These are phyloP conservation scores for Paramecium sexaurelia DNA, from an alignment of 73 alveolate genomes.

Conservation along the genomic window DNA sequence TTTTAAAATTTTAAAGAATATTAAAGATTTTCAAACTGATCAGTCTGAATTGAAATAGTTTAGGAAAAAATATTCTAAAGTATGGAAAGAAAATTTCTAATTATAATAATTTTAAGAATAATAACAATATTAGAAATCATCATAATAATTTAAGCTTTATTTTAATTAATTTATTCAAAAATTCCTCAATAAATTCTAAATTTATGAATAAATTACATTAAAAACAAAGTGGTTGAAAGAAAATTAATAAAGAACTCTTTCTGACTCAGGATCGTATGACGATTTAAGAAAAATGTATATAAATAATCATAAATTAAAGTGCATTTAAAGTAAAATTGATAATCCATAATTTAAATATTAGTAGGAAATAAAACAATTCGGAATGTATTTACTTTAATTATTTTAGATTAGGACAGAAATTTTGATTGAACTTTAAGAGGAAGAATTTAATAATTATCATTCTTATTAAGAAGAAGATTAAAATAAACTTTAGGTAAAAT, in stretches of 20 bases:
- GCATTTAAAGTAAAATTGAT: neutral
- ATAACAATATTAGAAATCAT: neutral
- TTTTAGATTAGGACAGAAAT: conserved; percentile 20
- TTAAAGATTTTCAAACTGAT: neutral
- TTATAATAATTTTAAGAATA: neutral
- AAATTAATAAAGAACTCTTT: neutral
- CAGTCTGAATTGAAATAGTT: neutral
- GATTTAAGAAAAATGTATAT: neutral
- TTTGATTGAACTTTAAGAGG: neutral
- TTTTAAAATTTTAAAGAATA: neutral
- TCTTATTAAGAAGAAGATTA: neutral
- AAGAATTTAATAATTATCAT: neutral
- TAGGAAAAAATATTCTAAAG: neutral
- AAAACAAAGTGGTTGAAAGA: neutral
- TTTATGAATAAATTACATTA: neutral
- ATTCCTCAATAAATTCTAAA: neutral
- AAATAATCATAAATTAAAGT: neutral
- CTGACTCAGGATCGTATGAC: too few relatives aligned
- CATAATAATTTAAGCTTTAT: neutral
- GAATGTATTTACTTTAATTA: neutral
- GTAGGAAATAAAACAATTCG: neutral
- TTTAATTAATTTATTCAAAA: neutral
- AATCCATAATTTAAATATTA: neutral
- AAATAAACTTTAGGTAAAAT: neutral
- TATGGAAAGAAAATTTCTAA: neutral